Evolutionary conservation across 345 rosid species (phyloP).

Genomic region (Turnera subulata): DNA sequence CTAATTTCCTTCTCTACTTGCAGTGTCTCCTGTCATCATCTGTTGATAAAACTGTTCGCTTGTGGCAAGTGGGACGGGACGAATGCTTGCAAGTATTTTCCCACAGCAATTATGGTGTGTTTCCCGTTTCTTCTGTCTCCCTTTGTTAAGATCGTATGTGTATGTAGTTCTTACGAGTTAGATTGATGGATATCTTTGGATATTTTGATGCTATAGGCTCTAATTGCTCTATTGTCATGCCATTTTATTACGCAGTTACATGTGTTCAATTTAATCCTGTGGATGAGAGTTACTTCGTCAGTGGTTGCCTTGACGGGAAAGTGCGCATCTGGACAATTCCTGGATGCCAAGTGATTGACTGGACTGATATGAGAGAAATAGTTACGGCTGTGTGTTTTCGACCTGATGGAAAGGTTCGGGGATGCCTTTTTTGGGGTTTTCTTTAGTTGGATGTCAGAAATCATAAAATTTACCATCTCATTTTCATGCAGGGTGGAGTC

Average conservation of each 20-base stretch:
- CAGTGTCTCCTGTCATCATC: conserved; percentile 50
- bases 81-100: conserved; percentile 35
- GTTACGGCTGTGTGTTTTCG: conserved; percentile 40
- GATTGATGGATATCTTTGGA: neutral
- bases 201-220: neutral
- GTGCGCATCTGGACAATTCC: conserved; percentile 22
- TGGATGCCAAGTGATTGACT: conserved; percentile 40
- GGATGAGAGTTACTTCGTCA: conserved; percentile 16
- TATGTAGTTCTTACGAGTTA: no score
- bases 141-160: neutral
- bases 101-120: conserved; percentile 40
- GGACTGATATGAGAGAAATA: conserved; percentile 39
- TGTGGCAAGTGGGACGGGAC: conserved; percentile 47
- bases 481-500: conserved; percentile 33
- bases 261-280: conserved; percentile 19
- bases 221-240: conserved; percentile 2
- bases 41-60: conserved; percentile 49
- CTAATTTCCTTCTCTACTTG: conserved; percentile 9
- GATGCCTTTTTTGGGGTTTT: no score
- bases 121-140: neutral
- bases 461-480: no score
- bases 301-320: conserved; percentile 26
- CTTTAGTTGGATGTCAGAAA: no score
- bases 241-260: conserved; percentile 8
- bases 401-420: conserved; percentile 46